Conservation (phyloP, 2,329 filamentous ascomycete genomes). For the Phyllosticta ampelicida region DNA sequence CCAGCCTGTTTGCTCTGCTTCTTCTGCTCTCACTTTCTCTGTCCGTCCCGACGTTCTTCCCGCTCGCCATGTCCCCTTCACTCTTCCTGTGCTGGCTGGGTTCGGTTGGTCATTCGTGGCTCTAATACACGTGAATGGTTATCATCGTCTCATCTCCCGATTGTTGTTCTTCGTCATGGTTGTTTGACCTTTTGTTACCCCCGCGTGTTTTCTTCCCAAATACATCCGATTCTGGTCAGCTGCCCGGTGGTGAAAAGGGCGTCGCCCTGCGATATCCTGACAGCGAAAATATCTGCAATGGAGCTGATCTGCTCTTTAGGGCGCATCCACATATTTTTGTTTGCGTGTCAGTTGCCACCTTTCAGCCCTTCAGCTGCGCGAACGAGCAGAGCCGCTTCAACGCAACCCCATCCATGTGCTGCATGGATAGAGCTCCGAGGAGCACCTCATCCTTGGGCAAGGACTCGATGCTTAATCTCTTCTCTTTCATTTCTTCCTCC, state of each 20-base stretch:
- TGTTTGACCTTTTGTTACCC: neutral
- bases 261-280: neutral
- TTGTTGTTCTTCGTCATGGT: neutral
- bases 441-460: constrained; percentile 36
- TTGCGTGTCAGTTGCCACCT: too few relatives aligned
- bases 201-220: neutral
- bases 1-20: neutral
- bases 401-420: constrained; percentile 32
- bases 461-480: constrained; percentile 16
- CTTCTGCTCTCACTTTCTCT: neutral
- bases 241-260: neutral
- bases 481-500: constrained; percentile 19
- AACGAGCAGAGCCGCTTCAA: constrained; percentile 31
- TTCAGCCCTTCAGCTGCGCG: constrained; percentile 24
- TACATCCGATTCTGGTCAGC: neutral
- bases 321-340: neutral
- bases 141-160: neutral
- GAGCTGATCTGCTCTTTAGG: neutral
- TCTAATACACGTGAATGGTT: neutral
- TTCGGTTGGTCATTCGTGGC: neutral
- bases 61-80: neutral
- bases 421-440: constrained; percentile 36
- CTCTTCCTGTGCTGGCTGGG: neutral
- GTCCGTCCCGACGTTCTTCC: neutral
- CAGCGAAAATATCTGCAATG: neutral